A percentile compares a stretch with the other conserved stretches of the same genome.
Conservation (phyloP, 2,329 filamentous ascomycete species). For the Leptosphaerulina australis region DNA sequence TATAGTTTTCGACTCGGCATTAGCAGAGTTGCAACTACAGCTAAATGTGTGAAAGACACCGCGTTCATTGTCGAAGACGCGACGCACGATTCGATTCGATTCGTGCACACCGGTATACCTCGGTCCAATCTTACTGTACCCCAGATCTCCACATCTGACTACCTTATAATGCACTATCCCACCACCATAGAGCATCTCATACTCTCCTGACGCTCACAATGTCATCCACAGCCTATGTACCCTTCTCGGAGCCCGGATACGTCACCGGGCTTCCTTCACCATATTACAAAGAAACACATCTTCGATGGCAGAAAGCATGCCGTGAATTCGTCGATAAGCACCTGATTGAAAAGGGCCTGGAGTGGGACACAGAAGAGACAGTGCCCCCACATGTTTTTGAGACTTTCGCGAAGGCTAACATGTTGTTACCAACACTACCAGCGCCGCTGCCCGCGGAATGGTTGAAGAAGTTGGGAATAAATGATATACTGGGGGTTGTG, state of each 20-base stretch:
- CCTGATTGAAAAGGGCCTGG: slow-evolving; percentile 65
- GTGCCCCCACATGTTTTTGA: slow-evolving; percentile 69
- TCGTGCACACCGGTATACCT: slow-evolving; percentile 12
- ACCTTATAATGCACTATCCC: slow-evolving; percentile 1
- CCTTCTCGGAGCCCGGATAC: slow-evolving; percentile 76
- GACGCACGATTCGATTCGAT: slow-evolving; percentile 1
- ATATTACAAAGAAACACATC: slow-evolving; percentile 71
- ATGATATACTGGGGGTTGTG: slow-evolving; percentile 68
- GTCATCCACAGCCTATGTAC: slow-evolving; percentile 53
- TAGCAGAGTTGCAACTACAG: too few species aligned
- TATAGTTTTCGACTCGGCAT: too few species aligned
- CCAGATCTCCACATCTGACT: slow-evolving; percentile 14
- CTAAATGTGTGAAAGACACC: too few species aligned
- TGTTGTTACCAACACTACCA: slow-evolving; percentile 73
- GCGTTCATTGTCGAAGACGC: neutral
- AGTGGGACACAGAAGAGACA: slow-evolving; percentile 71
- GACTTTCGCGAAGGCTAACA: slow-evolving; percentile 68
- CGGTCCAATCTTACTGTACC: slow-evolving; percentile 10
- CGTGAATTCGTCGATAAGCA: slow-evolving; percentile 70
- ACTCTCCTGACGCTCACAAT: slow-evolving; percentile 23
- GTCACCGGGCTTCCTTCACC: slow-evolving; percentile 72
- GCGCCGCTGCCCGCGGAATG: slow-evolving; percentile 71
- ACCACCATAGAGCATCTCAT: neutral
- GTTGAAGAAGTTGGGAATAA: slow-evolving; percentile 69
- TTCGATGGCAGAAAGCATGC: slow-evolving; percentile 70